Evolutionary conservation across 2,329 filamentous ascomycete species (phyloP).

Genomic region (Helotiales sp.): DNA sequence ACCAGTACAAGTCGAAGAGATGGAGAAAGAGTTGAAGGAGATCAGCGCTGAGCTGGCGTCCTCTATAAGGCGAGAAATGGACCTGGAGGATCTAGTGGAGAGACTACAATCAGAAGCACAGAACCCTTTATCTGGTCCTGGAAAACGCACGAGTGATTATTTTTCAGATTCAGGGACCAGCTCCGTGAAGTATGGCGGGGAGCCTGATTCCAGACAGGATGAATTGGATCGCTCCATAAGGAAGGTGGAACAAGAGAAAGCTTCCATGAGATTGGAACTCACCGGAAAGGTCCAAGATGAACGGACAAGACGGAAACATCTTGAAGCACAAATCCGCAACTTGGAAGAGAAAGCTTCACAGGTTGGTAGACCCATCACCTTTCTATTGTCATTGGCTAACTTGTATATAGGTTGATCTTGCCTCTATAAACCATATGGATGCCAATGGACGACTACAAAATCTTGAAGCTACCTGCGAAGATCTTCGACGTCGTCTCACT

Average conservation of each 20-base stretch:
- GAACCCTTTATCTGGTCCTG: slow-evolving; percentile 51
- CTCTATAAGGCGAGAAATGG: slow-evolving; percentile 94
- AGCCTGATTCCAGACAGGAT: slow-evolving; percentile 60
- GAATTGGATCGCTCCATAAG: slow-evolving; percentile 83
- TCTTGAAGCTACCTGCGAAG: slow-evolving; percentile 77
- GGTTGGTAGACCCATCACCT: slow-evolving; percentile 36
- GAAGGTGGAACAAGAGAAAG: slow-evolving; percentile 86
- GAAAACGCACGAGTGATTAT: slow-evolving; percentile 88
- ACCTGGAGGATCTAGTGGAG: slow-evolving; percentile 92
- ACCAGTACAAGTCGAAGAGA: slow-evolving; percentile 69
- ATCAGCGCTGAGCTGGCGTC: slow-evolving; percentile 90
- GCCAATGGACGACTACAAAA: slow-evolving; percentile 67
- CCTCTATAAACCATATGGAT: slow-evolving; percentile 56
- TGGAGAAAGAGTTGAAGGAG: slow-evolving; percentile 92
- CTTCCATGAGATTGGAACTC: slow-evolving; percentile 80
- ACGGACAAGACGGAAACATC: slow-evolving; percentile 68
- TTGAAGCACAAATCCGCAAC: slow-evolving; percentile 82
- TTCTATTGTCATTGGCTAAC: slow-evolving; percentile 20
- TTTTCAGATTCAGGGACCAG: slow-evolving; percentile 95
- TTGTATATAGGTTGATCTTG: slow-evolving; percentile 37
- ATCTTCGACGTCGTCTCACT: slow-evolving; percentile 74
- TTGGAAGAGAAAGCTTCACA: slow-evolving; percentile 77
- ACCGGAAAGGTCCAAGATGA: slow-evolving; percentile 88
- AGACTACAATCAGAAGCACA: slow-evolving; percentile 76
- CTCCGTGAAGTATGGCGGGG: slow-evolving; percentile 65